Base-by-base conservation (phyloP, 441 rosid species). In the Arabidopsis lyrata region DNA sequence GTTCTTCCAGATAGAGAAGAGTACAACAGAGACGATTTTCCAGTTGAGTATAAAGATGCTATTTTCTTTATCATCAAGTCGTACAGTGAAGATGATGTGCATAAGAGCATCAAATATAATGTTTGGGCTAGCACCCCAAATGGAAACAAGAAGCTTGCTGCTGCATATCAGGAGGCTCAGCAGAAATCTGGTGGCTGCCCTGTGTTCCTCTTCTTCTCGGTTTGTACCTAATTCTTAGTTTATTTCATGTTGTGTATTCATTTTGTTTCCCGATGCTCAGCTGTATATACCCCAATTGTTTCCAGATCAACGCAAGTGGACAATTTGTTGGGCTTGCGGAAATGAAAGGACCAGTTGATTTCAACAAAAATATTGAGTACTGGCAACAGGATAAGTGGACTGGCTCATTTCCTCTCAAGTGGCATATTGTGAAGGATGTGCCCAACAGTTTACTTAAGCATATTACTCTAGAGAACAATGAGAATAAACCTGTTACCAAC, bases 341-440 rank as follows among this genome's bases (percentile, higher is more conserved):
- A 80, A 94, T 94, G 98, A 69, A 72, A 2, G 98, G 98, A 8
- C 79, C 87, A 8, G 98, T 94, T 78, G 96, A 94, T 81, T 94
- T 91, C 65, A 66, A 85, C 70, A 91, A 82, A 76, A 87, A 78
- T 55, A 81, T 86, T 7, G 95, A 88, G 72, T 90, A 85, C 67
- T 93, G 97, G 97, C 98, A 94, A 55, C 96, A 90, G 64, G 95
- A 94, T 80, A 94, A 92, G 81, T 94, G 98, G 98, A 87, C 90
- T 70, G 98, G 98, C 22, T 89, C 85, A 74, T 94, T 94, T 82
- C 88, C 92, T 1, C 86, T 91, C 38, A 90, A 85, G 83, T 91
- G 97, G 98, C 97, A 87, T 73, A 76, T 91, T 66, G 84, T 93
- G 16, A 93, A 93, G 81, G 97, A 93, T 79, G 86, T 93, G 6